phyloP scores from a whole-genome alignment of 2,329 filamentous ascomycete genomes.

The Nannizziopsis barbatae region DNA sequence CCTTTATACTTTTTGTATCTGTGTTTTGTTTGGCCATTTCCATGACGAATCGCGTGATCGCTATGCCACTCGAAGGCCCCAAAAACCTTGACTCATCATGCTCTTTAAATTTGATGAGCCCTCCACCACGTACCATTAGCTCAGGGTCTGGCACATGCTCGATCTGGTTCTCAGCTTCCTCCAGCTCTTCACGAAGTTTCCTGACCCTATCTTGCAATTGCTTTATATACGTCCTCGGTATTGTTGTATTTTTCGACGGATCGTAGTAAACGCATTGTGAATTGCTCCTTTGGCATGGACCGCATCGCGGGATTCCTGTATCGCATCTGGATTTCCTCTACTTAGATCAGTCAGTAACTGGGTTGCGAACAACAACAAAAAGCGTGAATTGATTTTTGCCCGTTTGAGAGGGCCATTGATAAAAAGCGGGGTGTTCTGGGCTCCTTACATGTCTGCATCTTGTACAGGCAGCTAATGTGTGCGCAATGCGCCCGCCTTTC shows the following conservation, averaged over 20 bases:
- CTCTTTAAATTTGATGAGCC: slow-evolving; percentile 72
- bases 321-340: slow-evolving; percentile 95
- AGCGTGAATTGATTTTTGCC: not conserved
- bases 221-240: slow-evolving; percentile 85
- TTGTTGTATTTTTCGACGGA: slow-evolving; percentile 70
- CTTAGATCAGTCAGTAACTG: not conserved
- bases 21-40: slow-evolving; percentile 92
- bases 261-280: slow-evolving; percentile 93
- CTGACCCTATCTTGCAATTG: slow-evolving; percentile 79
- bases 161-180: slow-evolving; percentile 66
- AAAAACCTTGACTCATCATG: slow-evolving; percentile 83
- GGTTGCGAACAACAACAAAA: not conserved
- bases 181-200: slow-evolving; percentile 68
- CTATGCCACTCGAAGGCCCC: slow-evolving; percentile 87
- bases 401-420: not conserved
- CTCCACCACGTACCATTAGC: slow-evolving; percentile 75
- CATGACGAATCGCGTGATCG: slow-evolving; percentile 90
- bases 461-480: slow-evolving; percentile 14
- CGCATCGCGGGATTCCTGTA: slow-evolving; percentile 77
- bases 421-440: not conserved
- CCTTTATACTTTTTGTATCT: slow-evolving; percentile 79
- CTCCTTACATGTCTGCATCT: slow-evolving; percentile 14
- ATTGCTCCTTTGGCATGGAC: slow-evolving; percentile 84
- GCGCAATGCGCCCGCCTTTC: slow-evolving; percentile 11
- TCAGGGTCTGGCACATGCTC: slow-evolving; percentile 60